Evolutionary conservation across 192 early-diverging fungal species (phyloP), one percentile per base, ranked within the genome.

Genomic region (Umbelopsis sp.): DNA sequence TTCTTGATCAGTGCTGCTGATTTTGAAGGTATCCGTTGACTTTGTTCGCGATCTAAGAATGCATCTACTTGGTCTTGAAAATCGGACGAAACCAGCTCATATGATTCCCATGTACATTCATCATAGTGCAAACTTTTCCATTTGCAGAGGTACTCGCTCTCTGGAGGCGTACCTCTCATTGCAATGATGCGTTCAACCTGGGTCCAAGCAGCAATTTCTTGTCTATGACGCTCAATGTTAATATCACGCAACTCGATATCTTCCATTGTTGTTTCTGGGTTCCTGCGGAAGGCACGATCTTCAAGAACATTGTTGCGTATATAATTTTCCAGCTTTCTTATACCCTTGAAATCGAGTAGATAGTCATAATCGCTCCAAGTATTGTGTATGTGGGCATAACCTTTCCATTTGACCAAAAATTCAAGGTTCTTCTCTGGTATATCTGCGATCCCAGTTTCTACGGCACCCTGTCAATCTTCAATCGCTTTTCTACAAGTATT

Each of bases 371-470:
- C 82, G 66, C 95, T 90, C 97, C 97, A 99, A 0, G 96, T 95
- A 48, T 97, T 90, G 70, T 95, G 91, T 50, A 95, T 80, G 80
- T 97, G 94, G 23, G 94, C 93, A 80, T 86, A 89, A 8, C 91
- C 89, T 80, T 91, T 91, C 97, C 97, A 99, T 74, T 99, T 98
- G 71, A 99, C 89, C n/a, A 88, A 80, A 68, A 90, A 97, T 81
- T 95, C 91, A 68, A 89, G 79, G 65, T 91, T 90, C 23, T 58
- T 77, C 52, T 83, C 80, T 1, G 82, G 84, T 33, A 76, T 75
- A 18, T 83, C 83, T 3, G 76, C 47, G 30, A 21, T 69, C 69
- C 74, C 78, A 67, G 71, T 84, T 52, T 80, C 75, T 48, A 49
- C 11, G 64, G 35, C 22, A 41, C 37, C 5, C 2, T 6, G 10